Evolutionary conservation across 139 green algal genomes (phyloP), one percentile per base, ranked within the genome.

Genomic region (Desmodesmus armatus): DNA sequence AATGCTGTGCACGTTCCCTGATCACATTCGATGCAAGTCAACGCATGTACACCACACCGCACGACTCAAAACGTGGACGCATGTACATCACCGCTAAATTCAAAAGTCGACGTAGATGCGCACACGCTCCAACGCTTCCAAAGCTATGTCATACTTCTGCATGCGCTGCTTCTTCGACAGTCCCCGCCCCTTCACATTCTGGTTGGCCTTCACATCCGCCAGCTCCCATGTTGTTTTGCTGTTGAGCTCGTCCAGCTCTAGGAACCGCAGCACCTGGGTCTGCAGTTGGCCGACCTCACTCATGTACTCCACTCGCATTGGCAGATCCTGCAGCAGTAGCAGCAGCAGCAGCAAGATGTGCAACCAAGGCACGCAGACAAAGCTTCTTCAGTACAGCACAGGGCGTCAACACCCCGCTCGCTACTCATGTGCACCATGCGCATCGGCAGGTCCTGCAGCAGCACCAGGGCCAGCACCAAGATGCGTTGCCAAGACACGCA

Each of bases 31-130:
- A n/a, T n/a, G n/a, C n/a, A n/a, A n/a, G n/a, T n/a, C n/a, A n/a
- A n/a, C n/a, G n/a, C n/a, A n/a, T n/a, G n/a, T n/a, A n/a, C n/a
- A n/a, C n/a, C n/a, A n/a, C n/a, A n/a, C n/a, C n/a, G n/a, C n/a
- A n/a, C n/a, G n/a, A n/a, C n/a, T n/a, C n/a, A n/a, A n/a, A n/a
- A n/a, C n/a, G n/a, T n/a, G n/a, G n/a, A n/a, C n/a, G n/a, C n/a
- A n/a, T n/a, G n/a, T n/a, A n/a, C n/a, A n/a, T n/a, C n/a, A n/a
- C 58, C 37, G 60, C n/a, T n/a, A n/a, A n/a, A n/a, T n/a, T 92
- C 69, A 96, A 21, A 96, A 90, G 85, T 96, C 92, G 0, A 96
- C 82, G 80, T 95, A 89, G 27, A 96, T 84, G 47, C 90, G 88
- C 5, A 93, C 92, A 15, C 69, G 39, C 47, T 62, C 47, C 17